Base-by-base conservation (phyloP, 129 eudicot genomes). In the Ambrosia trifida region DNA sequence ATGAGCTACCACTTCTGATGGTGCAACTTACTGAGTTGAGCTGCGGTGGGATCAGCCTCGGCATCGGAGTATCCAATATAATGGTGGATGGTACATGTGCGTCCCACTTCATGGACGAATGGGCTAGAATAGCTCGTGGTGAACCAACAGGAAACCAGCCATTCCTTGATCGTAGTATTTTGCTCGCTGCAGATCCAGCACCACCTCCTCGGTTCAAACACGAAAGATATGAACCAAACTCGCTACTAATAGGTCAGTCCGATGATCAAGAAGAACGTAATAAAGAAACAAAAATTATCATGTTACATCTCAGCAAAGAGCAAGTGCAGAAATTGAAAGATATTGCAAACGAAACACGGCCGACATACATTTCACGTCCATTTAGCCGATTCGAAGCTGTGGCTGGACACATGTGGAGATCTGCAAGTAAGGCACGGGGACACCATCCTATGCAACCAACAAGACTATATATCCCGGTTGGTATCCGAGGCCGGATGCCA, bases 21-120 rank as follows among this genome's bases (percentile, higher is more conserved):
- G 62, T 68, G 61, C 73, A 68, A 68, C 61, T 68, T 11, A 68
- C 73, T 33, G 62, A 33, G 63, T 32, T 68, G 73, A 28, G 73
- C 7, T 68, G 73, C 38, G 73, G 73, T 51, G 73, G 73, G 63
- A 33, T 51, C 52, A 50, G 62, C 61, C 46, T 68, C 4, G 73
- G 73, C 14, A 10, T 32, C 1, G 73, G 47, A 7, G 7, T 68
- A 0, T 68, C 73, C 13, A 68, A 68, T 33, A 68, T 68, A 0
- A 32, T 51, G 61, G 73, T 33, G 73, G 73, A 68, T n/a, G 73
- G 63, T 33, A 51, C 73, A 16, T 50, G 62, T 30, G 73, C 72
- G 1, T 68, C 60, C 9, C 72, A 68, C 51, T 51, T 68, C 32
- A 50, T 36, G 43, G 17, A 57, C 16, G 73, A 68, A 68, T 68